Percentiles rank a stretch among this genome's conserved stretches.
Conservation (phyloP, 768 basidiomycete species). For the Amylocystis lapponica region DNA sequence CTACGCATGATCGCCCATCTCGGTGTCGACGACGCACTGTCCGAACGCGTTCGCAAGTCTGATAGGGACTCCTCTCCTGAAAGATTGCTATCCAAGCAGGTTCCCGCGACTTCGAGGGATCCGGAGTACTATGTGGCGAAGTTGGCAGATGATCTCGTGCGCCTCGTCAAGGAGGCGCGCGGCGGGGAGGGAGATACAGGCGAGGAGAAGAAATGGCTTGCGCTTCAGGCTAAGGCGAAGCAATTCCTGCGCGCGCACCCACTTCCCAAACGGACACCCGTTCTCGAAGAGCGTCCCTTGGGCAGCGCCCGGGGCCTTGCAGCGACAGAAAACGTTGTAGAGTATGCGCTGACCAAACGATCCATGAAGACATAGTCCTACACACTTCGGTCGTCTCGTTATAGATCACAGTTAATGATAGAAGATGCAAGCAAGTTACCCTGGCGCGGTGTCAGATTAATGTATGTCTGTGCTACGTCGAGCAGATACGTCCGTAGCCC, state of each 20-base stretch:
- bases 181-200: slow-evolving; percentile 20
- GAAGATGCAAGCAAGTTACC: no score
- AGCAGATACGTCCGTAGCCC: no score
- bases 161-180: slow-evolving; percentile 42
- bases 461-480: no score
- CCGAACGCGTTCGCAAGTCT: slow-evolving; percentile 2
- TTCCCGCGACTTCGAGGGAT: no score
- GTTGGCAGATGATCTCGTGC: slow-evolving; percentile 37
- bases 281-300: slow-evolving; percentile 19
- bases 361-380: neutral
- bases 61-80: no score
- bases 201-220: slow-evolving; percentile 16
- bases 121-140: slow-evolving; percentile 9
- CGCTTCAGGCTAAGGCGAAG: slow-evolving; percentile 3
- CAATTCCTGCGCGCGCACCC: neutral
- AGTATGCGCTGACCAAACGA: slow-evolving; percentile 8
- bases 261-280: slow-evolving; percentile 9
- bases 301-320: slow-evolving; percentile 20
- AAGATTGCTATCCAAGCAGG: no score
- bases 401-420: neutral
- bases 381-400: neutral
- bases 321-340: slow-evolving; percentile 24
- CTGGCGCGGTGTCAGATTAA: no score
- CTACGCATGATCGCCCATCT: slow-evolving; percentile 51
- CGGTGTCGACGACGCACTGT: neutral